These are phyloP conservation scores for Ceratocystis destructans DNA, from an alignment of 2,329 filamentous ascomycete species.

Conservation along the genomic window DNA sequence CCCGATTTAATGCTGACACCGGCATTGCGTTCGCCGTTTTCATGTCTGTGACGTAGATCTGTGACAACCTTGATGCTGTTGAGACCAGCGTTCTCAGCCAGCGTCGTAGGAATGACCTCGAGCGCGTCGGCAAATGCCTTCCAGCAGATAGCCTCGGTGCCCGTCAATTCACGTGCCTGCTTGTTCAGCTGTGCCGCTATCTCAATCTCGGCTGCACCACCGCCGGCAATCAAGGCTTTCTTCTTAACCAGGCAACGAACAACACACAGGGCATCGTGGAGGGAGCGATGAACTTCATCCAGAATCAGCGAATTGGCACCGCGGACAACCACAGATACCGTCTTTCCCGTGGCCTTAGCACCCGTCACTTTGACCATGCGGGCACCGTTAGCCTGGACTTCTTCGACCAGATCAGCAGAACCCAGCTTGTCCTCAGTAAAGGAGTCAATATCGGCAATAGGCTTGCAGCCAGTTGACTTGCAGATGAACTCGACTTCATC, in stretches of 20 bases:
- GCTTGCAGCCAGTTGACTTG: constrained; percentile 98
- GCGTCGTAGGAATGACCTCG: constrained; percentile 90
- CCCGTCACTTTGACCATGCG: constrained; percentile 92
- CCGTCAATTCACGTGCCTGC: constrained; percentile 67
- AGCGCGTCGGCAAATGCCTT: constrained; percentile 97
- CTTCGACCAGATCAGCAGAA: constrained; percentile 83
- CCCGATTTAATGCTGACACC: constrained; percentile 97
- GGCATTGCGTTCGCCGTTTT: constrained; percentile 86
- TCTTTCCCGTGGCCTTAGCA: constrained; percentile 71
- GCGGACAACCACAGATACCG: constrained; percentile 84
- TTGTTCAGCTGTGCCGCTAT: constrained; percentile 77
- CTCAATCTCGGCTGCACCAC: constrained; percentile 92
- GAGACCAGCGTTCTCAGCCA: constrained; percentile 92
- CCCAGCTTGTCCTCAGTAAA: constrained; percentile 98
- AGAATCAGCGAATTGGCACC: constrained; percentile 90
- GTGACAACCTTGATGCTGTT: constrained; percentile 99
- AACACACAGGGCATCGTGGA: constrained; percentile 95
- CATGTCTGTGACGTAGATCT: constrained; percentile 84
- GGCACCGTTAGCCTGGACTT: constrained; percentile 72
- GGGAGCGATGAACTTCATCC: constrained; percentile 89
- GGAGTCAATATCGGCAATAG: constrained; percentile 93
- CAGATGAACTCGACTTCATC: constrained; percentile 99
- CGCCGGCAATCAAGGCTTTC: constrained; percentile 95
- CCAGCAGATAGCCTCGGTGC: constrained; percentile 96
- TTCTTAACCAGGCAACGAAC: constrained; percentile 98